Conservation (phyloP, 176 grass and related monocot genomes). For the Musa itinerans region DNA sequence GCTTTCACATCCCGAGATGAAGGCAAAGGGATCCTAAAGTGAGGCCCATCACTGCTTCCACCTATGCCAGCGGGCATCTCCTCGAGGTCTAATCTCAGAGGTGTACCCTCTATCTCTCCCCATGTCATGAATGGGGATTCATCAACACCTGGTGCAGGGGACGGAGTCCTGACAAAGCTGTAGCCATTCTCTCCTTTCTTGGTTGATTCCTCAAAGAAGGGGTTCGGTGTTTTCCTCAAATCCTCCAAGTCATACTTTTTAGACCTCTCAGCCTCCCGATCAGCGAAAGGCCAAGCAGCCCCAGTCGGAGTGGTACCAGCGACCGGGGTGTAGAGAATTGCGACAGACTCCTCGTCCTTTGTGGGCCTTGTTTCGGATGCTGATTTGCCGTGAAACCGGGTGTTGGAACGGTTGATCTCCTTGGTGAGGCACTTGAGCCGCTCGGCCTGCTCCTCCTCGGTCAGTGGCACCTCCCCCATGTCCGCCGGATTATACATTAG, state of each 20-base stretch:
- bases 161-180: conserved; percentile 84
- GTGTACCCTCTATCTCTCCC: conserved; percentile 91
- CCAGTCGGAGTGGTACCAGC: conserved; percentile 58
- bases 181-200: conserved; percentile 70
- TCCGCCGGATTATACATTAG: conserved; percentile 89
- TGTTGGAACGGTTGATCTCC: conserved; percentile 69
- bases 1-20: conserved; percentile 72
- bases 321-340: conserved; percentile 64
- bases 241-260: conserved; percentile 93
- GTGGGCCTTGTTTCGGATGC: conserved; percentile 26
- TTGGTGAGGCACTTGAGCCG: conserved; percentile 69
- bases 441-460: conserved; percentile 58
- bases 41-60: conserved; percentile 36
- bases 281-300: conserved; percentile 23
- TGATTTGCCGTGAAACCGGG: conserved; percentile 50
- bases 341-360: conserved; percentile 47
- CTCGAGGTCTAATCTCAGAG: conserved; percentile 65
- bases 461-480: conserved; percentile 50
- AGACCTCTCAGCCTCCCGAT: conserved; percentile 51
- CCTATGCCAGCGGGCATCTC: conserved; percentile 29
- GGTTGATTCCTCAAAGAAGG: conserved; percentile 55
- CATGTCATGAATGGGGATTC: conserved; percentile 96
- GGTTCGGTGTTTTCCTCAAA: conserved; percentile 77
- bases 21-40: conserved; percentile 70
- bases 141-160: conserved; percentile 74